phyloP scores from a whole-genome alignment of 257 asterid species.

The Jacaranda mimosifolia region DNA sequence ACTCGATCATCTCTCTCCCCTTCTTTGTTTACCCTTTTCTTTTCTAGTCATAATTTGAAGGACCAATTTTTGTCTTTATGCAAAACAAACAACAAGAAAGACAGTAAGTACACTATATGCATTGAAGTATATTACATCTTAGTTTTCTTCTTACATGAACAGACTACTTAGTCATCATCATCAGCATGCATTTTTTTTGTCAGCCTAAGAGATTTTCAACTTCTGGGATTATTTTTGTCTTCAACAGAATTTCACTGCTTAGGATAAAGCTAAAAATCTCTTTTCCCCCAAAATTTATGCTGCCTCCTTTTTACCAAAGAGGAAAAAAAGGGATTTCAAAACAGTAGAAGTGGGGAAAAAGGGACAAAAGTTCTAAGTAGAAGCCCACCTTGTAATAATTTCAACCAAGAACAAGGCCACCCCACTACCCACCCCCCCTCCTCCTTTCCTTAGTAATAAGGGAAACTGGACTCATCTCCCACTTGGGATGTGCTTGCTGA shows the following conservation, averaged over 20 bases:
- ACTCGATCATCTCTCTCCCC: too few relatives aligned
- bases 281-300: not conserved
- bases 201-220: not conserved
- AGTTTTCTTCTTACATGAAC: not conserved
- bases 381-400: slow-evolving; percentile 38
- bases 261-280: not conserved
- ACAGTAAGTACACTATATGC: not conserved
- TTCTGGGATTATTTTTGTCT: too few relatives aligned
- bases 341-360: not conserved
- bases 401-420: too few relatives aligned
- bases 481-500: slow-evolving; percentile 66
- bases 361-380: not conserved
- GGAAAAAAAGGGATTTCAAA: not conserved
- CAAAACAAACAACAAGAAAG: not conserved
- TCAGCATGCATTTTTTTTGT: not conserved
- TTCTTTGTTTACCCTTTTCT: too few relatives aligned
- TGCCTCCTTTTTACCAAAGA: not conserved
- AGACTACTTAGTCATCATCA: not conserved
- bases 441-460: slow-evolving; percentile 35
- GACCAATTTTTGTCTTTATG: too few relatives aligned
- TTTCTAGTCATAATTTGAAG: too few relatives aligned
- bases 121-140: not conserved
- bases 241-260: too few relatives aligned
- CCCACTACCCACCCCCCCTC: too few relatives aligned
- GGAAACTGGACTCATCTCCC: slow-evolving; percentile 57